These are phyloP conservation scores for Coemansia sp. DNA, from an alignment of 192 early-diverging fungal species.

Conservation along the genomic window DNA sequence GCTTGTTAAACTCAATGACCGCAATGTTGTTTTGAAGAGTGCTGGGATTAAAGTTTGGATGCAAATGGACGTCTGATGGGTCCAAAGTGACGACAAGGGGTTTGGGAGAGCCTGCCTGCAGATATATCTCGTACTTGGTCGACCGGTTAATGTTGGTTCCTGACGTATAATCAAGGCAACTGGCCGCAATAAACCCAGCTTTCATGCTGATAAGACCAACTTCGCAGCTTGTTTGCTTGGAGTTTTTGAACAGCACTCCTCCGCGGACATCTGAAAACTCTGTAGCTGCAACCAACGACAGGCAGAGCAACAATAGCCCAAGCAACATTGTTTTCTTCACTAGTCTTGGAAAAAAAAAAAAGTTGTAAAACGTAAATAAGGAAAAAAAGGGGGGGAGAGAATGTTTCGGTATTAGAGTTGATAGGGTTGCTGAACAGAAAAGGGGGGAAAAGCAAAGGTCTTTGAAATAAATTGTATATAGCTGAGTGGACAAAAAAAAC, in stretches of 20 bases:
- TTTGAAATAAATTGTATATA: too few relatives aligned
- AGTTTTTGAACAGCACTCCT: slow-evolving; percentile 7
- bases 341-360: too few relatives aligned
- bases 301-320: background rate
- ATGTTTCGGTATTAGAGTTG: too few relatives aligned
- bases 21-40: slow-evolving; percentile 21
- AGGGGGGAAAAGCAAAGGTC: too few relatives aligned
- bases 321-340: too few relatives aligned
- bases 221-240: slow-evolving; percentile 16
- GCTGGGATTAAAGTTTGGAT: slow-evolving; percentile 12
- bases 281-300: too few relatives aligned
- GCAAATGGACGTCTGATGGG: slow-evolving; percentile 8
- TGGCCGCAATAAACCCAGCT: slow-evolving; percentile 9
- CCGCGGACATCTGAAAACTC: background rate
- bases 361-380: too few relatives aligned
- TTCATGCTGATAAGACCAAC: slow-evolving; percentile 11
- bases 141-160: background rate
- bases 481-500: too few relatives aligned
- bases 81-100: background rate
- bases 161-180: slow-evolving; percentile 10
- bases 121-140: background rate
- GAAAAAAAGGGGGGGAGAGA: too few relatives aligned
- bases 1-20: slow-evolving; percentile 20
- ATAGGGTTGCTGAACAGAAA: too few relatives aligned
- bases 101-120: background rate